These are phyloP conservation scores for Zangia roseola DNA, from an alignment of 768 basidiomycete genomes.

Conservation along the genomic window DNA sequence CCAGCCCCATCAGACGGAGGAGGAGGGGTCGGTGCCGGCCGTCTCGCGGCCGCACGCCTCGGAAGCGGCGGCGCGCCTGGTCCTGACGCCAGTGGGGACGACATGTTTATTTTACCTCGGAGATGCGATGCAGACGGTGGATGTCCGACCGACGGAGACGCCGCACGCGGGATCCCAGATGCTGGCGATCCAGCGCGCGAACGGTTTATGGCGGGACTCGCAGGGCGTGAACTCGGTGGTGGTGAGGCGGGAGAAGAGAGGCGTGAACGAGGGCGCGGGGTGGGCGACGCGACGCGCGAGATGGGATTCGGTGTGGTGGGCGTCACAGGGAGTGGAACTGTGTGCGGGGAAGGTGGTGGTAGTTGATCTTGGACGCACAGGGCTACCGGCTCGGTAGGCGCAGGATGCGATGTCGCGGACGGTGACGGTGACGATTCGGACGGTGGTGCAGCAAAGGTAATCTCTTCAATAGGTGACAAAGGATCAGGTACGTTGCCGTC, in stretches of 20 bases:
- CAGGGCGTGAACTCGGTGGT: conserved; percentile 34
- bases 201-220: conserved; percentile 21
- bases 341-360: conserved; percentile 19
- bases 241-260: conserved; percentile 23
- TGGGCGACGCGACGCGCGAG: conserved; percentile 16
- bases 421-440: conserved; percentile 1
- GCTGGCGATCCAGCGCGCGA: conserved; percentile 28
- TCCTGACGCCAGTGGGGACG: conserved; percentile 29
- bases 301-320: conserved; percentile 29
- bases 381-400: conserved; percentile 8
- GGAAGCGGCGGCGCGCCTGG: conserved; percentile 56
- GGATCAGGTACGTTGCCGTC: conserved; percentile 12
- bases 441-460: conserved; percentile 17
- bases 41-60: conserved; percentile 59
- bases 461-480: conserved; percentile 24
- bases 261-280: conserved; percentile 35
- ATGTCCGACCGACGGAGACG: conserved; percentile 14
- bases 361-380: conserved; percentile 3
- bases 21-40: conserved; percentile 30
- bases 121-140: conserved; percentile 2
- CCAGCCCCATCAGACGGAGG: background rate
- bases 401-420: background rate
- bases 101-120: conserved; percentile 14
- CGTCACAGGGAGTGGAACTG: conserved; percentile 23
- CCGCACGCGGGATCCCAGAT: conserved; percentile 6